Base-by-base conservation (phyloP, 1,284 basidiomycete genomes). In the Moesziomyces parantarcticus region DNA sequence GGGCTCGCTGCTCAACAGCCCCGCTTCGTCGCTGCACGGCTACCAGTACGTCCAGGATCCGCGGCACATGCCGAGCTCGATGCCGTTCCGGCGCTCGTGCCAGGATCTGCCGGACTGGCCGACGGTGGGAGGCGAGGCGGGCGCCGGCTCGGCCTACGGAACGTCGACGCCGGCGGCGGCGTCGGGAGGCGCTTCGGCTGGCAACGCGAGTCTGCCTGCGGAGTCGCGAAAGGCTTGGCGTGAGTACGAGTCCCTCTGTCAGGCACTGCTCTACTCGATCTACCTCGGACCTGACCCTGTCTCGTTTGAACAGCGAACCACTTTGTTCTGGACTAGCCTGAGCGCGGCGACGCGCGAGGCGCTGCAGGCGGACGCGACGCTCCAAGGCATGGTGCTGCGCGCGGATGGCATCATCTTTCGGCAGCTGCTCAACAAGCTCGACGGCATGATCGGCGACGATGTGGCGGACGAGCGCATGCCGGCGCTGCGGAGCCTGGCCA, bases 1-100 rank as follows among this genome's bases (percentile, higher is more conserved):
- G 3, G 46, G 47, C 7, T 75, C 66, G 14, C 49, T 70, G 49
- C 54, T 64, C 45, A 75, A 75, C 59, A 75, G 71, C 49, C 71
- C 71, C 1, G 69, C 63, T 20, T 65, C 61, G 5, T 70, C 71
- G 9, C 21, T 70, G 22, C 71, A 70, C 21, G 71, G 61, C n/a
- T 70, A 65, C 40, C 53, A 61, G 26, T 65, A 60, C 34, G 26
- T 58, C 16, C 61, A 57, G 43, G 57, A 63, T 18, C 62, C 62
- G 40, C 66, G 65, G 40, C 58, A 68, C 40, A 45, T 62, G 43
- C 55, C 63, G 10, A 62, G 50, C 49, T 57, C 58, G 40, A 54
- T 59, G 23, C 54, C 62, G 2, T 65, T 66, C 32, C 62, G 62
- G 21, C 54, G 68, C 14, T 58, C 58, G 4, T 65, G 62, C 23